phyloP scores from a whole-genome alignment of 805 yeast genomes.

The Candida khao-thaluensis region DNA sequence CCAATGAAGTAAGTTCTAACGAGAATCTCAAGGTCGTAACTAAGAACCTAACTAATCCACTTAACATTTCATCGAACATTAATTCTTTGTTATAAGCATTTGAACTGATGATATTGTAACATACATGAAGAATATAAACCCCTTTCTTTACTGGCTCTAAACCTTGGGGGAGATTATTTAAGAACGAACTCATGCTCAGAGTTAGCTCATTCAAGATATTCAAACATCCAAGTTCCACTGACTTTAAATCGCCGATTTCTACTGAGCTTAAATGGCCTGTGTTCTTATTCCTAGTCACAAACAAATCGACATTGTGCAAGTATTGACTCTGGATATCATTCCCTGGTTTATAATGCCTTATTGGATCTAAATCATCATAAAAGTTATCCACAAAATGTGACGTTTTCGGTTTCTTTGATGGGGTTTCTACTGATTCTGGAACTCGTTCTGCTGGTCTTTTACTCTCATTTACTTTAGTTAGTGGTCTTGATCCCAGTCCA shows the following conservation, averaged over 20 bases:
- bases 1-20: not conserved
- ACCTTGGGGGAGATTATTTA: not conserved
- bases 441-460: constrained; percentile 1
- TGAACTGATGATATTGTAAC: not conserved
- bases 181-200: not conserved
- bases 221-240: constrained; percentile 3
- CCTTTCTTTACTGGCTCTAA: constrained; percentile 1
- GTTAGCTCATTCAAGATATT: not conserved
- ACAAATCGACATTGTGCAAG: constrained; percentile 3
- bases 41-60: not conserved
- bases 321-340: not conserved
- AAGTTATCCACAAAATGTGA: constrained; percentile 3
- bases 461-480: not conserved
- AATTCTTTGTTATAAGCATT: not conserved
- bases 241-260: constrained; percentile 1
- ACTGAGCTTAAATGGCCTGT: not conserved
- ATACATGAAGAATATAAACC: not conserved
- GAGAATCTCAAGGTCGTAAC: not conserved
- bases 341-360: not conserved
- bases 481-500: not conserved
- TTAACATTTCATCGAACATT: not conserved
- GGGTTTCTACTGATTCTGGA: too few species aligned
- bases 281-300: not conserved
- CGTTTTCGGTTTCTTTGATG: not conserved
- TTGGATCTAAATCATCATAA: constrained; percentile 2